Evolutionary conservation across 257 asterid genomes (phyloP).

Genomic region (Nicotiana knightiana): DNA sequence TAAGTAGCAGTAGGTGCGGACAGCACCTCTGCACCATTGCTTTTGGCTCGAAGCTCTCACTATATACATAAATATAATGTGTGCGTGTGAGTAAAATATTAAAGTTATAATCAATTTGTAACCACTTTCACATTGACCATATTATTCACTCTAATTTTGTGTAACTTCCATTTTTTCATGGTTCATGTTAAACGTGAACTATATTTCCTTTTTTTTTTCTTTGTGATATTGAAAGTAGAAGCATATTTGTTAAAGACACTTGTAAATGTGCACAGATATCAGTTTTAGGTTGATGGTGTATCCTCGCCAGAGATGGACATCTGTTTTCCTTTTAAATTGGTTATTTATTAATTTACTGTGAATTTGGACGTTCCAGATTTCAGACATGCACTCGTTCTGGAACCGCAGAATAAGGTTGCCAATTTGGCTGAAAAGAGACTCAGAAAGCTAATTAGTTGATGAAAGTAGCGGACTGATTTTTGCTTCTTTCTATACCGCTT

Average conservation of each 20-base stretch:
- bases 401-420: slow-evolving; percentile 89
- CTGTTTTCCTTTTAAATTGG: neutral
- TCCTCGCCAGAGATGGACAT: neutral
- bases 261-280: neutral
- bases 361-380: slow-evolving; percentile 51
- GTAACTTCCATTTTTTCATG: neutral
- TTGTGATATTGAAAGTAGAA: neutral
- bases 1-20: no score
- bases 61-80: neutral
- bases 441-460: slow-evolving; percentile 47
- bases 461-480: neutral
- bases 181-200: neutral
- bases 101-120: neutral
- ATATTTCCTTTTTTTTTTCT: neutral
- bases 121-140: neutral
- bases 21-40: neutral
- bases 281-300: neutral
- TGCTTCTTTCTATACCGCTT: neutral
- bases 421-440: slow-evolving; percentile 70
- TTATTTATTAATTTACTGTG: neutral
- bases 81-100: neutral
- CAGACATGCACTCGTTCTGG: slow-evolving; percentile 87
- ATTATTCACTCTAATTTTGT: neutral
- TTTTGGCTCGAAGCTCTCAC: neutral
- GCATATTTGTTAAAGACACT: neutral